Conservation (phyloP, 2,329 filamentous ascomycete genomes). For the Pyrenophora graminea region DNA sequence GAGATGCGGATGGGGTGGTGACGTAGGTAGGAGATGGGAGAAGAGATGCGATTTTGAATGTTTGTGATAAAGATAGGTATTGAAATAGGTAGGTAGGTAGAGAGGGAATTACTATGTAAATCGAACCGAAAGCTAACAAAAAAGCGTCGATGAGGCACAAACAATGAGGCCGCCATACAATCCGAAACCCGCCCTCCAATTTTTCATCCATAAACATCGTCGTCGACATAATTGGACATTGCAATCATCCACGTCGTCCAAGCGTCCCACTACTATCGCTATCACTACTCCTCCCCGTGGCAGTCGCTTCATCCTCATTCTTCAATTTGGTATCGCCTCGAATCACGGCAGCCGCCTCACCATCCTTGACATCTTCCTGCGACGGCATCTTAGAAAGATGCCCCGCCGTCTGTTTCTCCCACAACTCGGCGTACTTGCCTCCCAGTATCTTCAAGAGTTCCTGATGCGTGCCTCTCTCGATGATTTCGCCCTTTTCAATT, state of each 20-base stretch:
- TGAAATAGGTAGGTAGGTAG: too few species aligned
- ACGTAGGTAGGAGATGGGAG: too few species aligned
- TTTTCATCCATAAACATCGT: too few species aligned
- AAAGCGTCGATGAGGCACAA: too few species aligned
- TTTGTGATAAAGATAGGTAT: too few species aligned
- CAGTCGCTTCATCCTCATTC: conserved; percentile 21
- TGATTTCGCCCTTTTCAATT: conserved; percentile 73
- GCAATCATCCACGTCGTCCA: not conserved
- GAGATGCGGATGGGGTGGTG: too few species aligned
- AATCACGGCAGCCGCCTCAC: conserved; percentile 1
- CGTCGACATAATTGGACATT: not conserved
- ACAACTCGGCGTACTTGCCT: conserved; percentile 82
- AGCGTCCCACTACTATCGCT: conserved; percentile 2
- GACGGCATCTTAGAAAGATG: conserved; percentile 27
- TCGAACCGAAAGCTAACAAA: too few species aligned
- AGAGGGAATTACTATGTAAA: too few species aligned
- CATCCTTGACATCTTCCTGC: conserved; percentile 22
- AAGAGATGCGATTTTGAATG: too few species aligned
- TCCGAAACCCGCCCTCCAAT: too few species aligned
- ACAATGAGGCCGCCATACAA: too few species aligned
- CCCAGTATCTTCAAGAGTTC: conserved; percentile 68
- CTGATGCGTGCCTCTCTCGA: conserved; percentile 77
- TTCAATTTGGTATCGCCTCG: conserved; percentile 33
- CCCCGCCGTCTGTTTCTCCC: conserved; percentile 73
- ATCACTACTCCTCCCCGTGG: conserved; percentile 17